Evolutionary conservation across 225 moss, liverwort and hornwort genomes (phyloP).

Genomic region (Thuidium tamariscinum): DNA sequence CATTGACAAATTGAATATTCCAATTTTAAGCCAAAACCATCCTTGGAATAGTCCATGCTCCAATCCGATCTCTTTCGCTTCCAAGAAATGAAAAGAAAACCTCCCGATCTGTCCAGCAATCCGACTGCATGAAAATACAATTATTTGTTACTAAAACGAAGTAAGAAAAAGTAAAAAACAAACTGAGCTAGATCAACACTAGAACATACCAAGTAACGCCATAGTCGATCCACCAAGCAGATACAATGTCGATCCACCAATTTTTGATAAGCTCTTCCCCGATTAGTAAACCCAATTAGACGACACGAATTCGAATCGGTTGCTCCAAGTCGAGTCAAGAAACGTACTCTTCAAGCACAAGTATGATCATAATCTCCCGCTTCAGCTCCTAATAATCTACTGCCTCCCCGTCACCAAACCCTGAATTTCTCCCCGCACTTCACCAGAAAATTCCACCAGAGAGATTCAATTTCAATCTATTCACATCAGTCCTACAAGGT

Average conservation of each 20-base stretch:
- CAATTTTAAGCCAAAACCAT: conserved; percentile 39
- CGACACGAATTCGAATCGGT: not conserved
- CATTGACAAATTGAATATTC: conserved; percentile 28
- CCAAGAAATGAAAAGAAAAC: conserved; percentile 36
- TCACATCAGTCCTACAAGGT: not conserved
- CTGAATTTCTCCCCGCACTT: not conserved
- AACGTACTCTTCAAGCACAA: not conserved
- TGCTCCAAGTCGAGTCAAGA: not conserved
- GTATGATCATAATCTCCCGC: no score
- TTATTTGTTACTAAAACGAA: not conserved
- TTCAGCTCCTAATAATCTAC: not conserved
- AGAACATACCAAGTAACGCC: not conserved
- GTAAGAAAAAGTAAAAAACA: not conserved
- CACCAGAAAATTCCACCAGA: not conserved
- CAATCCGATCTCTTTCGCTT: conserved; percentile 52
- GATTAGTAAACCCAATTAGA: not conserved
- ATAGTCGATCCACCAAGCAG: not conserved
- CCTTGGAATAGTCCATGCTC: conserved; percentile 33
- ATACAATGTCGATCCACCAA: not conserved
- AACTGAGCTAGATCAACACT: not conserved
- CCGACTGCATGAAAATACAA: conserved; percentile 26
- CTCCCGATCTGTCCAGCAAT: conserved; percentile 61
- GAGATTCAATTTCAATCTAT: not conserved
- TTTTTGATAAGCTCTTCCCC: not conserved
- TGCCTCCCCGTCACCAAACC: not conserved